Conservation (phyloP, 768 basidiomycete genomes). For the Rickenella mellea region DNA sequence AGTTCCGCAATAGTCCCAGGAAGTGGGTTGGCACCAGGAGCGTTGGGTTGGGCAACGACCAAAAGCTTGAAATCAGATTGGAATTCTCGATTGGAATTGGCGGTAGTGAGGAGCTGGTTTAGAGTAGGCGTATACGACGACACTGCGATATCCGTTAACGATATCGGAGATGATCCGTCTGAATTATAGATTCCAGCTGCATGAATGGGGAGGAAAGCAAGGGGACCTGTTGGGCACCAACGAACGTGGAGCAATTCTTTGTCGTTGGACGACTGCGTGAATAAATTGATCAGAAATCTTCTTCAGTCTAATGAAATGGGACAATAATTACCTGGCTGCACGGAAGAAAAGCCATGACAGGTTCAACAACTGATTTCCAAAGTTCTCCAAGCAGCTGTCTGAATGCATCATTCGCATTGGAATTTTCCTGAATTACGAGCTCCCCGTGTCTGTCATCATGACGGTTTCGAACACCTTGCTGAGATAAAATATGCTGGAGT, state of each 20-base stretch:
- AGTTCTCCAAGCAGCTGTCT: constrained; percentile 1
- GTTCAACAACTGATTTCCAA: constrained; percentile 2
- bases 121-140: constrained; percentile 22
- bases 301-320: too few relatives aligned
- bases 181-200: constrained; percentile 20
- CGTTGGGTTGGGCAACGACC: neutral
- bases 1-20: constrained; percentile 3
- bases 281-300: too few relatives aligned
- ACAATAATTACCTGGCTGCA: too few relatives aligned
- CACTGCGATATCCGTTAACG: constrained; percentile 14
- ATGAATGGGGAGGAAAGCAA: constrained; percentile 24
- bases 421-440: constrained; percentile 1
- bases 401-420: constrained; percentile 19
- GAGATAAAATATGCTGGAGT: constrained; percentile 28
- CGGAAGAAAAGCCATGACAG: too few relatives aligned
- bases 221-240: constrained; percentile 22
- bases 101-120: constrained; percentile 12
- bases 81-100: neutral
- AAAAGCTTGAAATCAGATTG: neutral
- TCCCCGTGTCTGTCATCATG: too few relatives aligned
- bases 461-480: constrained; percentile 5
- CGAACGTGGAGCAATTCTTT: constrained; percentile 3
- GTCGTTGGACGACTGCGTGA: constrained; percentile 3
- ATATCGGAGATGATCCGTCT: neutral
- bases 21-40: constrained; percentile 1